Percentiles rank a stretch among this genome's conserved stretches.
Conservation (phyloP, 2,329 filamentous ascomycete genomes). For the Apiospora rasikravindrae region DNA sequence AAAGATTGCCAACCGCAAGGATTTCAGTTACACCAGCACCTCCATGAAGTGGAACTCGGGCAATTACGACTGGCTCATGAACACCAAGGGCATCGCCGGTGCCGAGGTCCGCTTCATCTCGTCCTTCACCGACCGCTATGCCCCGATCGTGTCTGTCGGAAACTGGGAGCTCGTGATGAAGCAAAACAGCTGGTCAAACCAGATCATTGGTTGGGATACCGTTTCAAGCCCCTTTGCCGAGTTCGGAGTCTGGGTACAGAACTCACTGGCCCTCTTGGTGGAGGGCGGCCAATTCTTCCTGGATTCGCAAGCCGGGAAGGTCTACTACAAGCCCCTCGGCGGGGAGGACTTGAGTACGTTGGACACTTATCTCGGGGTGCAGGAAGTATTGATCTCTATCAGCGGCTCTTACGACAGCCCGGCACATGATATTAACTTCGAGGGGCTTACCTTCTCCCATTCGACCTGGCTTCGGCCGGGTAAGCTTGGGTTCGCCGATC, state of each 20-base stretch:
- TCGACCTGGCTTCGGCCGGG: constrained; percentile 10
- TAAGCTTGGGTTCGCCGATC: background rate
- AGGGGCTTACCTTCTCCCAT: constrained; percentile 13
- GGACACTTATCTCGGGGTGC: background rate
- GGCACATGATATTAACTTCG: background rate
- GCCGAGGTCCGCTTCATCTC: constrained; percentile 16
- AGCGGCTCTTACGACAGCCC: background rate
- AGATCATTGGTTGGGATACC: constrained; percentile 13
- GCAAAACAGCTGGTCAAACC: constrained; percentile 10
- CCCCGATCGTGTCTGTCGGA: constrained; percentile 1
- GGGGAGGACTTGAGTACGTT: constrained; percentile 1
- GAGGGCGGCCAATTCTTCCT: constrained; percentile 16
- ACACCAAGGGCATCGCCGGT: background rate
- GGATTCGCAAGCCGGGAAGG: constrained; percentile 9
- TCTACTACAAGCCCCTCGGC: constrained; percentile 16
- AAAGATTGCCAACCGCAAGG: constrained; percentile 16
- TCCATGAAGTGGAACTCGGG: constrained; percentile 13
- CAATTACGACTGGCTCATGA: constrained; percentile 11
- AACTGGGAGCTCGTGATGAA: constrained; percentile 16
- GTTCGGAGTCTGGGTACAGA: constrained; percentile 13
- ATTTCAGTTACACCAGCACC: constrained; percentile 7
- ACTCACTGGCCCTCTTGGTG: background rate
- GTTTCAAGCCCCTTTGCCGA: constrained; percentile 6
- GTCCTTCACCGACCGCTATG: constrained; percentile 13
- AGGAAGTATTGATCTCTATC: constrained; percentile 8